Percentiles rank a stretch among this genome's conserved stretches.
Evolutionary conservation across 208 protist genomes (phyloP).

Genomic region (Leptomonas pyrrhocoris): DNA sequence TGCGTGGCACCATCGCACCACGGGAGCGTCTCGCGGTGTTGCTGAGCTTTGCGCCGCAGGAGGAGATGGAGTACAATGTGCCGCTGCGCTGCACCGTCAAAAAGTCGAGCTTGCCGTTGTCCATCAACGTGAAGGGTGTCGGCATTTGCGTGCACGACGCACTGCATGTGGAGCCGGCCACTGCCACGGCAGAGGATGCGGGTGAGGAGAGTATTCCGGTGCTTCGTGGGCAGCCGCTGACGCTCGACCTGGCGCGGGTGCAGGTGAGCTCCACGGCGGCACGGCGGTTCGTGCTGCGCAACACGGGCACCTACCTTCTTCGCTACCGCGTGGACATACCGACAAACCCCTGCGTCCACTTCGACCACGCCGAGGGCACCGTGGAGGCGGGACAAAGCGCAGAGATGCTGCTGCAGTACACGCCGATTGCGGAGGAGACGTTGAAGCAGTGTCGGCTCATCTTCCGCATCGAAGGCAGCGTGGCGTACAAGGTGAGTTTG

Average conservation of each 20-base stretch:
- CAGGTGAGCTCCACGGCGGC: conserved; percentile 88
- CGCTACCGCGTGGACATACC: conserved; percentile 79
- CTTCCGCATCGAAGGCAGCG: conserved; percentile 79
- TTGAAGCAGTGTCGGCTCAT: conserved; percentile 73
- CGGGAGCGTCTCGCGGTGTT: conserved; percentile 72
- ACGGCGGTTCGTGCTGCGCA: conserved; percentile 85
- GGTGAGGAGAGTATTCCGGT: conserved; percentile 37
- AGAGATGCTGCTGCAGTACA: conserved; percentile 81
- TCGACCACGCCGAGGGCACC: conserved; percentile 68
- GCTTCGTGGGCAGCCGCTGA: conserved; percentile 39
- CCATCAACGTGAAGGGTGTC: conserved; percentile 97
- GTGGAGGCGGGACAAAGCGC: conserved; percentile 68
- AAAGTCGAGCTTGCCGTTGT: conserved; percentile 90
- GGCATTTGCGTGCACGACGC: conserved; percentile 92
- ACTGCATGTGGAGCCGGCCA: conserved; percentile 69
- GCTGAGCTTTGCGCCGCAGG: conserved; percentile 86
- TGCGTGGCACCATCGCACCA: conserved; percentile 77
- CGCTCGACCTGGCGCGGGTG: conserved; percentile 91
- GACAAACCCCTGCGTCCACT: conserved; percentile 44
- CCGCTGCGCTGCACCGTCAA: conserved; percentile 92
- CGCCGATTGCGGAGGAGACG: conserved; percentile 69
- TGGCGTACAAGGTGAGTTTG: conserved; percentile 85
- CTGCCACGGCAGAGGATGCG: conserved; percentile 29
- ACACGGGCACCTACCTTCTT: conserved; percentile 90
- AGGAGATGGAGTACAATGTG: conserved; percentile 94